Percentiles rank a stretch among this genome's conserved stretches.
These are phyloP conservation scores for Echria macrotheca DNA, from an alignment of 495 filamentous ascomycete species.

Conservation along the genomic window DNA sequence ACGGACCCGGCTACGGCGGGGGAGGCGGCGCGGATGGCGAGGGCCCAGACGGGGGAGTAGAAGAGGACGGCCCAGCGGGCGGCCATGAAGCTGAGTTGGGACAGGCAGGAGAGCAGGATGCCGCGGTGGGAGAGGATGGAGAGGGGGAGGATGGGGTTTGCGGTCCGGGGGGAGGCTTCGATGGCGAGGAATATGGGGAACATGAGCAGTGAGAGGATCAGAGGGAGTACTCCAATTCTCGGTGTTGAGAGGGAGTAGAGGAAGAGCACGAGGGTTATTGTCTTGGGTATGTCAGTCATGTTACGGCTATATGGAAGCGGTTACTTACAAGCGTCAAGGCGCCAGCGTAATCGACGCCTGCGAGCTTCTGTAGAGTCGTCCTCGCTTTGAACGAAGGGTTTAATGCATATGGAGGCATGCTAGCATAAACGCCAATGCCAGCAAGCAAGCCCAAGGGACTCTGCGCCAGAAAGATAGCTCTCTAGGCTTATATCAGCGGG, in stretches of 20 bases:
- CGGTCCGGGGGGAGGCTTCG: slow-evolving; percentile 50
- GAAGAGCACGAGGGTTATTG: slow-evolving; percentile 53
- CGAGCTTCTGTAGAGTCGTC: slow-evolving; percentile 44
- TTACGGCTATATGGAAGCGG: too few relatives aligned
- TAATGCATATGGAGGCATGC: slow-evolving; percentile 46
- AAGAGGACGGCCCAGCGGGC: slow-evolving; percentile 73
- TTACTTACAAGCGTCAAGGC: slow-evolving; percentile 56
- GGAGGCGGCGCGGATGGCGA: slow-evolving; percentile 60
- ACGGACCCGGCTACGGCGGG: slow-evolving; percentile 64
- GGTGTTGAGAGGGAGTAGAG: slow-evolving; percentile 59
- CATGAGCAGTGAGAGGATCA: slow-evolving; percentile 49
- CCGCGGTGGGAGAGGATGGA: slow-evolving; percentile 56
- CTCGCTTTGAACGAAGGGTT: slow-evolving; percentile 21
- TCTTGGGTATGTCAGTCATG: too few relatives aligned
- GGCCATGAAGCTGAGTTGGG: slow-evolving; percentile 67
- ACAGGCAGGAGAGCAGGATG: slow-evolving; percentile 61
- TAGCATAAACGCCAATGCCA: slow-evolving; percentile 53
- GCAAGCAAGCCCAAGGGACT: slow-evolving; percentile 51
- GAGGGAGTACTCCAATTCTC: slow-evolving; percentile 48
- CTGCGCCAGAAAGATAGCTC: slow-evolving; percentile 64
- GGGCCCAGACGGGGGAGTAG: slow-evolving; percentile 68
- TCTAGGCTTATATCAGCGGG: slow-evolving; percentile 33
- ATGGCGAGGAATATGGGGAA: slow-evolving; percentile 55
- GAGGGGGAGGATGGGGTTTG: slow-evolving; percentile 67
- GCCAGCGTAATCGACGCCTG: slow-evolving; percentile 63